Evolutionary conservation across 805 yeast genomes (phyloP).

Genomic region (Jamesozyma rosinii): DNA sequence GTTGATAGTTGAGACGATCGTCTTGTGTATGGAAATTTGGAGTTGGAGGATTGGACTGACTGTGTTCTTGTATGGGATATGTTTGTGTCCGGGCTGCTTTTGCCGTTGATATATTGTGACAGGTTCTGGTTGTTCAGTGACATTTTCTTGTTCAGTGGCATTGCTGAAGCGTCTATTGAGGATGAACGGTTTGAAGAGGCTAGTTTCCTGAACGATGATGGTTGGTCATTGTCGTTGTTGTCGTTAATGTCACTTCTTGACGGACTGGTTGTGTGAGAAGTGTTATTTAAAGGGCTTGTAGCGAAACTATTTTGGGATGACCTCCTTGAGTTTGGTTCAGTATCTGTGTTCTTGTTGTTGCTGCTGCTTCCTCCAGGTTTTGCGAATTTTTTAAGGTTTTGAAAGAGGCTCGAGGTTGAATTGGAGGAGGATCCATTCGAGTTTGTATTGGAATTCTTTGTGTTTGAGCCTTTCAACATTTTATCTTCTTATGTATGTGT

Average conservation of each 20-base stretch:
- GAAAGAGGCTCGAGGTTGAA: constrained; percentile 15
- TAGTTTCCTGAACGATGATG: not conserved
- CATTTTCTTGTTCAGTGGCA: constrained; percentile 23
- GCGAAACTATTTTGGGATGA: not conserved
- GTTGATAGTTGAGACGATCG: constrained; percentile 7
- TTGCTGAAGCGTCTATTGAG: constrained; percentile 1
- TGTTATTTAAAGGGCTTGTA: not conserved
- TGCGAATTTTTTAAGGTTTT: constrained; percentile 24
- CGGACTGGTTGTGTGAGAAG: not conserved
- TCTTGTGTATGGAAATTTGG: constrained; percentile 20
- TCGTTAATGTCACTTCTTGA: not conserved
- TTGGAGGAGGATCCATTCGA: constrained; percentile 7
- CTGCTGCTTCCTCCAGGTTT: constrained; percentile 8
- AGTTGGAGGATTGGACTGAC: constrained; percentile 18
- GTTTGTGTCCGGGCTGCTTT: not conserved
- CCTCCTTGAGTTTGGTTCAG: not conserved
- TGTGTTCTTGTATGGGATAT: constrained; percentile 13
- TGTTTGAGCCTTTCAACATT: constrained; percentile 7
- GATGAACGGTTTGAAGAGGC: not conserved
- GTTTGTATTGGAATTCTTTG: constrained; percentile 6
- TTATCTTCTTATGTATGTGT: not conserved
- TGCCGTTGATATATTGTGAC: constrained; percentile 21
- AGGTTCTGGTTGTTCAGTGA: constrained; percentile 24
- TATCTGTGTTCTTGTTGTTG: constrained; percentile 6
- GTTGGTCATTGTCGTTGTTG: not conserved